Base-by-base conservation (phyloP, 228 moss, liverwort and hornwort genomes). In the Sphagnum magellanicum region DNA sequence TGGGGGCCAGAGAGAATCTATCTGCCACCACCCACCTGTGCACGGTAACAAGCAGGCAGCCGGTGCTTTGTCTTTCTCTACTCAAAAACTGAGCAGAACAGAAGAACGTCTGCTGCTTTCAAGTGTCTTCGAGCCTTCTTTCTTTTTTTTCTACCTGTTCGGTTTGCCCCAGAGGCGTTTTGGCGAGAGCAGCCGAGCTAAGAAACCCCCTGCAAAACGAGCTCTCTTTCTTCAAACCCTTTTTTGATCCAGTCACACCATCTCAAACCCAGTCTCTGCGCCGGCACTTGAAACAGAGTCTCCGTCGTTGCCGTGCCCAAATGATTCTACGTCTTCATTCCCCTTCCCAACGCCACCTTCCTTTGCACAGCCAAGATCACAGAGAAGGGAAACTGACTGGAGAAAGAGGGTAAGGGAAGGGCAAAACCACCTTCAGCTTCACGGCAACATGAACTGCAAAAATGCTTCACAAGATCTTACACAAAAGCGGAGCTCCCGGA, bases 291-390 rank as follows among this genome's bases (percentile, higher is more conserved):
- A 51, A 10, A 58, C 71, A 73, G 66, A 63, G 51, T 32, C 49
- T 51, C 17, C 76, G 32, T 32, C 32, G 32, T 76, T 62, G 50
- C 51, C 5, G 49, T 32, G 65, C 50, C 67, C 66, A 63, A 71
- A 53, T 63, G 85, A 48, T 61, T 72, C 74, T 79, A 71, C 73
- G 46, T 77, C 75, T 75, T 86, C 81, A 81, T 79, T 50, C 81
- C 81, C 78, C 75, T 73, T 59, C 32, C 32, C 32, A 32, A 32
- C 32, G 32, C 32, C 32, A 32, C 32, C 32, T 32, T 32, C 32
- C 32, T 32, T 32, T 32, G 3, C 32, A 32, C 32, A 32, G 32
- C 32, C 32, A 32, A 32, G 32, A 32, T 32, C 32, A 32, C 32
- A 32, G 32, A 32, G 32, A 2, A 32, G 32, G 32, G 32, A 32